Percentiles rank a stretch among this genome's conserved stretches.
Conservation (phyloP, 129 eudicot species). For the Artemisia argyi region DNA sequence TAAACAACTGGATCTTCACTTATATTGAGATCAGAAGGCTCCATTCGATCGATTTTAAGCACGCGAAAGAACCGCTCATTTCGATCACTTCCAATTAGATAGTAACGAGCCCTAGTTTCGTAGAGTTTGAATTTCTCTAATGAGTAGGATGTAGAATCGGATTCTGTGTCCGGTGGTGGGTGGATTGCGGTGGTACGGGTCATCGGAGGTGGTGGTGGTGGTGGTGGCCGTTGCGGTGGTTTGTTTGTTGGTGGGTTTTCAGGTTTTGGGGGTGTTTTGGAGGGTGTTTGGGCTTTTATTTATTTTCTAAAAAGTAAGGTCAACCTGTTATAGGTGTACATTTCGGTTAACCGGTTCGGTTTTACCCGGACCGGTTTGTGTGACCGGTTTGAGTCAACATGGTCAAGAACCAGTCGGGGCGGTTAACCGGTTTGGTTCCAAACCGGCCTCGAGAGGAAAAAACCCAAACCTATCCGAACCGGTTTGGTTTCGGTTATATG, state of each 20-base stretch:
- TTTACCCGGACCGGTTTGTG: too few relatives aligned
- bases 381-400: too few relatives aligned
- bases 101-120: slow-evolving; percentile 88
- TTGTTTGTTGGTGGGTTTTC: neutral
- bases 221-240: neutral
- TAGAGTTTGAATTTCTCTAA: slow-evolving; percentile 90
- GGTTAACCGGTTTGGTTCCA: too few relatives aligned
- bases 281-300: too few relatives aligned
- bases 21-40: slow-evolving; percentile 78
- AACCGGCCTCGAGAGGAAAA: too few relatives aligned
- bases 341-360: too few relatives aligned
- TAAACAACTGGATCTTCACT: slow-evolving; percentile 94
- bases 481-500: too few relatives aligned
- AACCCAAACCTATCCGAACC: too few relatives aligned
- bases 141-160: slow-evolving; percentile 55
- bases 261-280: too few relatives aligned
- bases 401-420: too few relatives aligned
- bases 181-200: slow-evolving; percentile 43
- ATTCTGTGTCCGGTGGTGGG: slow-evolving; percentile 51
- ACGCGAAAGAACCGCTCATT: slow-evolving; percentile 74
- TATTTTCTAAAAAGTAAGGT: too few relatives aligned
- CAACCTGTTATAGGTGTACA: too few relatives aligned
- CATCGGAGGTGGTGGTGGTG: slow-evolving; percentile 20
- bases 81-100: slow-evolving; percentile 89
- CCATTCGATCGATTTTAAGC: slow-evolving; percentile 85